Evolutionary conservation across 257 asterid species (phyloP).

Genomic region (Solanum corneliomulleri): DNA sequence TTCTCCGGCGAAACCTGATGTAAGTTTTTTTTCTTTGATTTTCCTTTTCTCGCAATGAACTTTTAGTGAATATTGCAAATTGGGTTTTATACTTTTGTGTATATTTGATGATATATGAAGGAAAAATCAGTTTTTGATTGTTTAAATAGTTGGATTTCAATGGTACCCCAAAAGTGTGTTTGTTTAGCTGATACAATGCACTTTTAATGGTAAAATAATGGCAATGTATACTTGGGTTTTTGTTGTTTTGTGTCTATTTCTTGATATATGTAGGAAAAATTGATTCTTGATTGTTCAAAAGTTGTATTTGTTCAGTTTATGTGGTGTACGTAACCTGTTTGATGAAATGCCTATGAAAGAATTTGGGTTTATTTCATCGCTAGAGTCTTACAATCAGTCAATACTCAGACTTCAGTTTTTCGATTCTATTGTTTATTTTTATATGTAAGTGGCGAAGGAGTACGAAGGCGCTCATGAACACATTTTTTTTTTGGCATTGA

Average conservation of each 20-base stretch:
- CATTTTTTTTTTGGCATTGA: neutral
- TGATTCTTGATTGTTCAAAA: neutral
- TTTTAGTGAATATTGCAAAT: neutral
- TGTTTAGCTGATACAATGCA: neutral
- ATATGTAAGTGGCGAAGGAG: neutral
- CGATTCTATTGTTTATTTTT: neutral
- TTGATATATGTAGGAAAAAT: neutral
- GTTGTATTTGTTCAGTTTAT: neutral
- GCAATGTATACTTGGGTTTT: neutral
- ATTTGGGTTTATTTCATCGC: neutral
- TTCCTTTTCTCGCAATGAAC: neutral
- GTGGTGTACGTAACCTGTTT: neutral
- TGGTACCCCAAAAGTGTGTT: neutral
- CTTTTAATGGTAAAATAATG: neutral
- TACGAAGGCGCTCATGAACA: neutral
- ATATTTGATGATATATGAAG: neutral
- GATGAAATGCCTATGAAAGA: neutral
- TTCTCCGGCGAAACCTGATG: neutral
- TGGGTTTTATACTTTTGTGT: neutral
- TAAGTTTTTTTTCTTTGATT: neutral
- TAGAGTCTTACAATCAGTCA: neutral
- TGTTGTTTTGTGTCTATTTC: neutral
- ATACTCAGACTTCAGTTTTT: neutral
- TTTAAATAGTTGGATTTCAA: neutral
- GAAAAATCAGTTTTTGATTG: neutral